phyloP scores from a whole-genome alignment of 164 flowering plant species.

The Aristolochia contorta region DNA sequence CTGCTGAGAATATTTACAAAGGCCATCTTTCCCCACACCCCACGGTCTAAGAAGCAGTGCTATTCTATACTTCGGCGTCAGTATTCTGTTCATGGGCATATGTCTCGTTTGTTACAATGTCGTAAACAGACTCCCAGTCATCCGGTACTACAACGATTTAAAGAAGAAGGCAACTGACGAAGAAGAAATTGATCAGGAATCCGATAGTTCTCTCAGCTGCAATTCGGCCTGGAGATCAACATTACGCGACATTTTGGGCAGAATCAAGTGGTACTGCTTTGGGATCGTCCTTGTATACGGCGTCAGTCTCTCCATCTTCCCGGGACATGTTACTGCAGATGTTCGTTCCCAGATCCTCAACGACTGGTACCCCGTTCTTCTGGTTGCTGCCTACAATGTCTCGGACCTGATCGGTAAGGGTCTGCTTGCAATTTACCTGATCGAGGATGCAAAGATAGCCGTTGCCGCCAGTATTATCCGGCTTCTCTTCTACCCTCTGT shows the following conservation, averaged over 20 bases:
- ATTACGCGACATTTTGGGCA: slow-evolving; percentile 52
- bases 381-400: slow-evolving; percentile 70
- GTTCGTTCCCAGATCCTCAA: slow-evolving; percentile 65
- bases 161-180: slow-evolving; percentile 47
- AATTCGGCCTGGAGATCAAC: slow-evolving; percentile 56
- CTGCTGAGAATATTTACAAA: slow-evolving; percentile 72
- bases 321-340: slow-evolving; percentile 91
- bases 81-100: slow-evolving; percentile 57
- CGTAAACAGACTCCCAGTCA: slow-evolving; percentile 67
- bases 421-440: slow-evolving; percentile 58
- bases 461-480: slow-evolving; percentile 56
- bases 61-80: slow-evolving; percentile 69
- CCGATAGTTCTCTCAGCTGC: slow-evolving; percentile 31
- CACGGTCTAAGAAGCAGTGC: slow-evolving; percentile 79
- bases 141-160: slow-evolving; percentile 60
- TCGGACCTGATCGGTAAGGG: slow-evolving; percentile 88
- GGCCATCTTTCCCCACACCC: slow-evolving; percentile 59
- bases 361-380: slow-evolving; percentile 87
- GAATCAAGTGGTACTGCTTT: slow-evolving; percentile 67
- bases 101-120: slow-evolving; percentile 70
- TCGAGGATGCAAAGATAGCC: slow-evolving; percentile 57
- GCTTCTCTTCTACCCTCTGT: slow-evolving; percentile 74
- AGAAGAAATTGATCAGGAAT: slow-evolving; percentile 54
- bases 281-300: slow-evolving; percentile 62
- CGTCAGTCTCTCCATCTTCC: slow-evolving; percentile 83